Evolutionary conservation across 75 land plant genomes (phyloP).

Genomic region (Cryptomeria japonica): DNA sequence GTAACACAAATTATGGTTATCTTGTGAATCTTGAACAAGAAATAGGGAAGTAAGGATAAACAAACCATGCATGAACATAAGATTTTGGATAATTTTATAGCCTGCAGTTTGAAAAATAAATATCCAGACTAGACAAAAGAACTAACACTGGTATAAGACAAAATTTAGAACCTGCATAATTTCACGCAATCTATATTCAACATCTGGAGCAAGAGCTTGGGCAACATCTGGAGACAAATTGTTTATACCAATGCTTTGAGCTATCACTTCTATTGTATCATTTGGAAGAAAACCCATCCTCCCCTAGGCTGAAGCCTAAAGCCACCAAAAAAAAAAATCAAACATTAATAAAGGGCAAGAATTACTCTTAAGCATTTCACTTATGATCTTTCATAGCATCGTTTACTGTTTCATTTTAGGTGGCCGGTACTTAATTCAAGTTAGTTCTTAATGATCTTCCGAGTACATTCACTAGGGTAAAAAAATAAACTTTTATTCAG

Average conservation of each 20-base stretch:
- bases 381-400: not conserved
- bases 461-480: not conserved
- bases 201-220: conserved; percentile 87
- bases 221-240: conserved; percentile 83
- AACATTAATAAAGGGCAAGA: not conserved
- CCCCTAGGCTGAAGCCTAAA: not conserved
- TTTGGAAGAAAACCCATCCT: conserved; percentile 88
- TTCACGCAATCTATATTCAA: conserved; percentile 95
- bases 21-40: not conserved
- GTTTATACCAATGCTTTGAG: conserved; percentile 90
- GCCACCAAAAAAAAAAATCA: not conserved
- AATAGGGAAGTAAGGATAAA: not conserved
- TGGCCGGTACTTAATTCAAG: not conserved
- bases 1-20: not conserved
- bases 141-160: not conserved
- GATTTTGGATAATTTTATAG: not conserved
- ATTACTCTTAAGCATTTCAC: not conserved
- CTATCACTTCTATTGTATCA: conserved; percentile 84
- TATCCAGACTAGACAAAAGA: not conserved
- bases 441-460: not conserved
- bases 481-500: not conserved
- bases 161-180: conserved; percentile 79
- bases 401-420: not conserved
- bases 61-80: not conserved
- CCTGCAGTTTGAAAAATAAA: too few species aligned